These are phyloP conservation scores for Saccharomycopsis sp. DNA, from an alignment of 805 yeast species.

Conservation along the genomic window DNA sequence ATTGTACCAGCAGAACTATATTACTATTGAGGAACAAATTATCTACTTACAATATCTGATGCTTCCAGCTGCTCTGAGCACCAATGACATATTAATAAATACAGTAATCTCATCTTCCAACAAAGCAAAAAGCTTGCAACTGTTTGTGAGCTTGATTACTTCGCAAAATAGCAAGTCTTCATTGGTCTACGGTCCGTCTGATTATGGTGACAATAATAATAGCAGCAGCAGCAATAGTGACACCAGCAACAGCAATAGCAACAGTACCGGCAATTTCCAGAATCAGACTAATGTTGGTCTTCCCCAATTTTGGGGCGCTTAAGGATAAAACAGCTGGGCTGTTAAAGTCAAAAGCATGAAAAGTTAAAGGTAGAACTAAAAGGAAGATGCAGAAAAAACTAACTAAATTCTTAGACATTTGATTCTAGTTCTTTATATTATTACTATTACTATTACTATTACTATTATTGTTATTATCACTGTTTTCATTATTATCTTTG, in stretches of 20 bases:
- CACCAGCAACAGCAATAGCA: background rate
- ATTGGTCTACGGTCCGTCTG: background rate
- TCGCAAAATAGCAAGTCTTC: background rate
- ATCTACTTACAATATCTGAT: conserved; percentile 1
- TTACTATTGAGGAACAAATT: conserved; percentile 9
- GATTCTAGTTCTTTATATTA: no score
- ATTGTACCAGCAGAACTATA: conserved; percentile 4
- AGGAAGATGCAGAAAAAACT: no score
- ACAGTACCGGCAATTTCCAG: background rate
- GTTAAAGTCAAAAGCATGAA: no score
- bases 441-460: no score
- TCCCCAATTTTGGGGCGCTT: background rate
- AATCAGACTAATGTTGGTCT: background rate
- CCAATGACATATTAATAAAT: conserved; percentile 5
- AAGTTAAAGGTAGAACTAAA: no score
- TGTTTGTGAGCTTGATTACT: background rate
- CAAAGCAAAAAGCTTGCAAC: conserved; percentile 8
- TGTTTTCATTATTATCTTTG: no score
- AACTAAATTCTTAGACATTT: no score
- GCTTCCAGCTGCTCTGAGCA: conserved; percentile 2
- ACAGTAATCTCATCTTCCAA: background rate
- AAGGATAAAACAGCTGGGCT: no score
- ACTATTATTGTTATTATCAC: no score
- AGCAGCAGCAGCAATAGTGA: background rate
- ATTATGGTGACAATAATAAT: background rate